Base-by-base conservation (phyloP, 768 basidiomycete species). In the Suillus alpinus region DNA sequence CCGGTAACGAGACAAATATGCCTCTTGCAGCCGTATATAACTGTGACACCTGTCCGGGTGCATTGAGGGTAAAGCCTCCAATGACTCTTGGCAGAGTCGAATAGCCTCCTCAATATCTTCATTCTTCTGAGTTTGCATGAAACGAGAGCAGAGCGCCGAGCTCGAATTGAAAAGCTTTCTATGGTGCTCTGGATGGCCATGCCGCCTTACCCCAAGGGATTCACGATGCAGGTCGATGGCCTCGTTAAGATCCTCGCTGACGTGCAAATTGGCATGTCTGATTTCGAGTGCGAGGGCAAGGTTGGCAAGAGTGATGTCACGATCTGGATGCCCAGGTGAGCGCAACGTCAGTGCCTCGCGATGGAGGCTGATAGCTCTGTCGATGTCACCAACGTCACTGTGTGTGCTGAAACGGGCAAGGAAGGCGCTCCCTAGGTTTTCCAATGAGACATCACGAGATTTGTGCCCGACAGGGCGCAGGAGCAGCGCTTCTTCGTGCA, bases 391-490 rank as follows among this genome's bases (percentile, higher is more conserved):
- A 0, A 16, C 13, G 29, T 56, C 49, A 4, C 66, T 59, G 39
- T 43, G 53, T 39, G 59, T 44, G 23, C 52, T 0, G 47, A 60
- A 66, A 8, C 67, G 51, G 23, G 0, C n/a, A 20, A 6, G 6
- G 13, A 69, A 39, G 12, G 63, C 57, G 60, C n/a, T 36, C 2
- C 61, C 63, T 14, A 69, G 64, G 60, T 64, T 64, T 34, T 34
- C 56, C 23, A 68, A 58, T 18, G 44, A 52, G 2, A 5, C 1
- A n/a, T 23, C 2, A 3, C 49, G 43, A 37, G 8, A 1, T 12
- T 61, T 46, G 53, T 67, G 59, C 41, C 39, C 50, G 7, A 36
- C 32, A 43, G 66, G 53, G 14, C 23, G 36, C 53, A 31, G 14
- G 23, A 4, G 12, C 36, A 46, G 40, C 13, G 26, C 40, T 23